These are phyloP conservation scores for Hyaloperonospora brassicae DNA, from an alignment of 352 stramenopile genomes.

Conservation along the genomic window DNA sequence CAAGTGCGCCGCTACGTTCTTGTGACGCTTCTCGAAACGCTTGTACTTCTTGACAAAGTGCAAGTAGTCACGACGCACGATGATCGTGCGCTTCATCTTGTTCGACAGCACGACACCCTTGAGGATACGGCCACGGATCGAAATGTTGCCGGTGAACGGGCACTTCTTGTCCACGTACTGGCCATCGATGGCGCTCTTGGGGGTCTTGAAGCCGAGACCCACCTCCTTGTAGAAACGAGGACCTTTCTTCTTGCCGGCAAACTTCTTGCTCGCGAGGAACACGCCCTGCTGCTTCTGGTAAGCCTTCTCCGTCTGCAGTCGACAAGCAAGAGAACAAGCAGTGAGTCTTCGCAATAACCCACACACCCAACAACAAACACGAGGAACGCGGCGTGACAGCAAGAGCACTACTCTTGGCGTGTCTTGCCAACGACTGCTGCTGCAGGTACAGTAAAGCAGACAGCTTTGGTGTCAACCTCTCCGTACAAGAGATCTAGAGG, in stretches of 20 bases:
- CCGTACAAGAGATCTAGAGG: conserved; percentile 7
- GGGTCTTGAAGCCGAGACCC: conserved; percentile 98
- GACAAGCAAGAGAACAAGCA: conserved; percentile 3
- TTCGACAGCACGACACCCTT: conserved; percentile 98
- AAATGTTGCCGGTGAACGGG: conserved; percentile 99
- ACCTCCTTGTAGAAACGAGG: conserved; percentile 96
- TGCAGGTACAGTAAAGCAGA: conserved; percentile 10
- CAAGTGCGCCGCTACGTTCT: conserved; percentile 98
- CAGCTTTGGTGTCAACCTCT: conserved; percentile 12
- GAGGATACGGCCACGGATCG: conserved; percentile 96
- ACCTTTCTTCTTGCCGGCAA: conserved; percentile 90
- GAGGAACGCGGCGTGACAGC: background rate
- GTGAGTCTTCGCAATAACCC: background rate
- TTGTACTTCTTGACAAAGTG: conserved; percentile 99
- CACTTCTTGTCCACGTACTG: conserved; percentile 99
- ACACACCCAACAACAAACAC: background rate
- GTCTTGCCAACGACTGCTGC: no score
- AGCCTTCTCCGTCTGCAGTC: conserved; percentile 93
- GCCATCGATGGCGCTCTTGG: conserved; percentile 90
- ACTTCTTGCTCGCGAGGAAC: conserved; percentile 96
- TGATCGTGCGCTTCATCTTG: conserved; percentile 99
- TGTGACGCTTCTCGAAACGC: conserved; percentile 99
- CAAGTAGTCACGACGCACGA: conserved; percentile 99
- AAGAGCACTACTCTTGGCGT: no score
- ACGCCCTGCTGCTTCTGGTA: conserved; percentile 99